Percentiles rank a stretch among this genome's conserved stretches.
Evolutionary conservation across 176 grass and related monocot genomes (phyloP).

Genomic region (Aegilops longissima): DNA sequence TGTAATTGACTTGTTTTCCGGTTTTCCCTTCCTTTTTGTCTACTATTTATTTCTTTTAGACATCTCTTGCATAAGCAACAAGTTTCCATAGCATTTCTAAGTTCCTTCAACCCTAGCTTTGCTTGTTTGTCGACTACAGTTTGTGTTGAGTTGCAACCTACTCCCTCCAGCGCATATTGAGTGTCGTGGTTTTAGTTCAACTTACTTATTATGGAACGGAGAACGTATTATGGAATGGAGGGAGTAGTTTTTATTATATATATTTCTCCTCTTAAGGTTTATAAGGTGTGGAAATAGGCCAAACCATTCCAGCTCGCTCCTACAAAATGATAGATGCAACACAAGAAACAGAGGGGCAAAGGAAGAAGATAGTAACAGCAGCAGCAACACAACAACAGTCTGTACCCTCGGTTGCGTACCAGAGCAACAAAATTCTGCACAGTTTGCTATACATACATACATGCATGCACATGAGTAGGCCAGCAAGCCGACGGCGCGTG

Average conservation of each 20-base stretch:
- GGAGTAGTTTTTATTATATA: no score
- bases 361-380: neutral
- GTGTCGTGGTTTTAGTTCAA: no score
- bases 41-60: neutral
- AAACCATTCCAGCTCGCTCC: neutral
- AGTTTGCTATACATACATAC: neutral
- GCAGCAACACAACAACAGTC: neutral
- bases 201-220: no score
- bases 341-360: neutral
- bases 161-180: no score
- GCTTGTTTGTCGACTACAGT: neutral
- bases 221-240: no score
- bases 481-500: no score
- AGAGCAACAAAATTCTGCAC: conserved; percentile 9
- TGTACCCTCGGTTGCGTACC: neutral
- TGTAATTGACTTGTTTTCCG: neutral
- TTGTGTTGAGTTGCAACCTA: neutral
- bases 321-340: neutral
- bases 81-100: neutral
- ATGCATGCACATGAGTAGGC: neutral
- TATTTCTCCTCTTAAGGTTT: neutral
- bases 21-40: neutral
- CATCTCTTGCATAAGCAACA: neutral
- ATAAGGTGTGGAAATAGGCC: neutral
- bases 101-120: neutral